These are phyloP conservation scores for Colletotrichum sublineola DNA, from an alignment of 2,329 filamentous ascomycete species.

Conservation along the genomic window DNA sequence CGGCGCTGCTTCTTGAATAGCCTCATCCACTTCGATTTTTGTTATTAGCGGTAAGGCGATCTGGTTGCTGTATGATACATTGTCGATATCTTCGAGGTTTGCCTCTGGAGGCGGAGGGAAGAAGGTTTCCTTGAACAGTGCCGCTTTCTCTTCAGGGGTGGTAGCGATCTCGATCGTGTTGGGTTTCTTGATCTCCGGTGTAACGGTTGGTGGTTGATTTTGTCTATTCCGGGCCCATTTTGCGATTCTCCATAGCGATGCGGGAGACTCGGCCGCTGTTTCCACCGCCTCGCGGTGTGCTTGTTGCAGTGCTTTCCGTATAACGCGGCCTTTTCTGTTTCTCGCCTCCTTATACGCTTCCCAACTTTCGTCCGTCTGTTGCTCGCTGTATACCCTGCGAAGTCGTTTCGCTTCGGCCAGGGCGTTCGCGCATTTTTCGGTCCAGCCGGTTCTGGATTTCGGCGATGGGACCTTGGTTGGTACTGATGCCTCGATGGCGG, in stretches of 20 bases:
- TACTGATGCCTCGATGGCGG: too few relatives aligned
- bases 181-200: constrained; percentile 7
- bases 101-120: neutral
- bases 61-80: constrained; percentile 19
- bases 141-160: constrained; percentile 10
- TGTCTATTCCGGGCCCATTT: constrained; percentile 15
- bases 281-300: too few relatives aligned
- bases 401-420: too few relatives aligned
- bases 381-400: too few relatives aligned
- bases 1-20: constrained; percentile 40
- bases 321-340: too few relatives aligned
- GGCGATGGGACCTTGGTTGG: too few relatives aligned
- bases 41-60: neutral
- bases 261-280: neutral
- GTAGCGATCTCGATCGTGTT: neutral
- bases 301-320: constrained; percentile 6
- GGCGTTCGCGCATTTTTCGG: too few relatives aligned
- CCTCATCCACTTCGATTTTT: constrained; percentile 13
- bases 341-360: too few relatives aligned
- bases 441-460: too few relatives aligned
- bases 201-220: neutral
- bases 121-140: constrained; percentile 16
- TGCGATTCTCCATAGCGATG: neutral
- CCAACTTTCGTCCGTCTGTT: too few relatives aligned
- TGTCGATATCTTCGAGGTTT: constrained; percentile 25